Conservation (phyloP, 208 protist species). For the Phytomonas serpens region DNA sequence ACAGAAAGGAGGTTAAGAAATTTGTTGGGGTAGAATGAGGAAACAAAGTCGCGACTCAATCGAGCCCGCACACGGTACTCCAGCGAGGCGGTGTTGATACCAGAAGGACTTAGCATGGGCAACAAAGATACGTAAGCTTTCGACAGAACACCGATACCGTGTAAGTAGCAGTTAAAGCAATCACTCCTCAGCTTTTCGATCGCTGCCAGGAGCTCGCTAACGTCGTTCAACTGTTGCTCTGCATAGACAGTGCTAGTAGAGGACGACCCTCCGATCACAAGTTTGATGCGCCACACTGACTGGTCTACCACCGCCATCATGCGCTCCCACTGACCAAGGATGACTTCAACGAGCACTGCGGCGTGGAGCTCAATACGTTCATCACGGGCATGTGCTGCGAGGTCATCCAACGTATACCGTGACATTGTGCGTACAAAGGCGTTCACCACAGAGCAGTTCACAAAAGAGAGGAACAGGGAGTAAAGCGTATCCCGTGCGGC, state of each 20-base stretch:
- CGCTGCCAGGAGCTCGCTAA: slow-evolving; percentile 58
- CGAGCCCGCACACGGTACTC: slow-evolving; percentile 58
- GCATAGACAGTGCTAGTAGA: slow-evolving; percentile 28
- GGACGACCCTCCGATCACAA: slow-evolving; percentile 73
- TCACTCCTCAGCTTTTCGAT: slow-evolving; percentile 65
- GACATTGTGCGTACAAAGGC: slow-evolving; percentile 55
- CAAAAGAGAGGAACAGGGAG: slow-evolving; percentile 54
- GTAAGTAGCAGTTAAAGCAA: slow-evolving; percentile 53
- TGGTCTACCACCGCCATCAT: slow-evolving; percentile 57
- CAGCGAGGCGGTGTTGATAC: slow-evolving; percentile 20
- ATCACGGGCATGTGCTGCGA: slow-evolving; percentile 17
- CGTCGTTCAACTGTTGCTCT: slow-evolving; percentile 53
- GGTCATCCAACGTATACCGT: slow-evolving; percentile 42
- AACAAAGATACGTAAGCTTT: slow-evolving; percentile 78
- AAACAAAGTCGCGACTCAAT: slow-evolving; percentile 72
- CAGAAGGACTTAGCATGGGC: slow-evolving; percentile 30
- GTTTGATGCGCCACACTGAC: slow-evolving; percentile 68
- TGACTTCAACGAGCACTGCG: slow-evolving; percentile 64
- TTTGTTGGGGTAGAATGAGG: slow-evolving; percentile 63
- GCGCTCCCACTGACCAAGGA: slow-evolving; percentile 71
- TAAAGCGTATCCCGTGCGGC: slow-evolving; percentile 36
- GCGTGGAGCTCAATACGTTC: slow-evolving; percentile 75
- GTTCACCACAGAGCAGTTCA: slow-evolving; percentile 51
- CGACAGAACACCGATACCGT: slow-evolving; percentile 64
- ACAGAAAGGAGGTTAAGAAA: slow-evolving; percentile 76